Evolutionary conservation across 1,139 yeast species (phyloP), one percentile per base, ranked within the genome.

Genomic region (Meyerozyma athensensis): DNA sequence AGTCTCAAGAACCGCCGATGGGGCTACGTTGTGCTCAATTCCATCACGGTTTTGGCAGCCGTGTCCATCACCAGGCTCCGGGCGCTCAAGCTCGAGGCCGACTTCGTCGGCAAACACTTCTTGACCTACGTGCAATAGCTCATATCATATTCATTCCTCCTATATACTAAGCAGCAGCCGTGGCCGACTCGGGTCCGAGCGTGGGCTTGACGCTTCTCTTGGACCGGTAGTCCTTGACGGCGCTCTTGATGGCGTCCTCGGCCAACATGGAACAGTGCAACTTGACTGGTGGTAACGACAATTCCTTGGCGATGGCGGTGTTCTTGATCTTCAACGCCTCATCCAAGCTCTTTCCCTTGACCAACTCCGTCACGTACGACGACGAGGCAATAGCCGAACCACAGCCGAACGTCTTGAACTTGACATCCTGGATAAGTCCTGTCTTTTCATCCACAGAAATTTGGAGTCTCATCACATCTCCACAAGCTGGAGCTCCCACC

Each of bases 401-500:
- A 62, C 98, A 92, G 17, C 98, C 98, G 68, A 92, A 92, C 7
- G 98, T 92, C 77, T 92, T 92, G 68, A 92, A 92, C 65, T 89
- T 92, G 48, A 92, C 98, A 60, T 92, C 96, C 59, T 86, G 80
- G 53, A 92, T 92, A 41, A 86, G 73, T 2, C 98, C 98, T 23
- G 95, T 81, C 40, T 77, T 81, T 52, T 89, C 97, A 50, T 82
- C 82, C 13, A 92, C 98, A 57, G 90, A 80, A 54, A 92, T 92
- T 62, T 92, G 98, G 49, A 92, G 75, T 65, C 95, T 83, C 97
- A 92, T 92, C 37, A 92, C 98, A 68, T 92, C 98, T 42, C 98
- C 98, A 69, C 98, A 92, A 1, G 98, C 98, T 40, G 98, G 98
- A 0, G 98, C 98, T 39, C 98, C 92, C 14, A 92, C 98, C 33